Base-by-base conservation (phyloP, 2,329 filamentous ascomycete genomes). In the Hysterium pulicare region DNA sequence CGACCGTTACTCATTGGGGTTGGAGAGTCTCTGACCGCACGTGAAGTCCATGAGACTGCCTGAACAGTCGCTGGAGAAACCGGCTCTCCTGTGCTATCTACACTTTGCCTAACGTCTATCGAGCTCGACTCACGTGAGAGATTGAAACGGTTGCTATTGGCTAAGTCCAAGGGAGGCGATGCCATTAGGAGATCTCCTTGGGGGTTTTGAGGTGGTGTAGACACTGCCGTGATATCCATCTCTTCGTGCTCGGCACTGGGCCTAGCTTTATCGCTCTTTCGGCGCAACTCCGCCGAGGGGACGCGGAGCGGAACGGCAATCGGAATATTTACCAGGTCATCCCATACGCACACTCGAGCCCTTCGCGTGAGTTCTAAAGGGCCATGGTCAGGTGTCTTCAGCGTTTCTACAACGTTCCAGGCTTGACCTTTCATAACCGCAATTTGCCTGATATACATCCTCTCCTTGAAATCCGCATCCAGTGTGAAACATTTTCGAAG, bases 401-500 rank as follows among this genome's bases (percentile, higher is more conserved):
- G 77, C 0, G 93, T 96, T 71, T 98, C 93, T 4, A 98, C 93
- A 0, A 98, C 93, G 62, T 98, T 98, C 90, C 93, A 98, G 1
- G 93, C 93, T 64, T 98, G 93, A 9, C 93, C 93, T 69, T 98
- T 98, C 89, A 98, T 95, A 45, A 98, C 93, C 1, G 93, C 91
- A 48, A 98, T 94, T 62, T 98, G 93, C 53, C 88, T 83, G n/a
- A 89, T 89, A 70, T 95, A 98, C 93, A 98, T 98, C 68, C 88
- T 86, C 71, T 98, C 93, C 64, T 97, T 89, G 67, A 98, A 98
- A 68, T 98, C 93, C 2, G 85, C 83, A 66, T 98, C 93, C 62
- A 94, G 82, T 52, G 88, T 84, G 64, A 98, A 98, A 34, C 96
- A 84, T 48, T 82, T 80, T 41, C 93, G 87, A 30, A 98, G 74